Evolutionary conservation across 1,139 yeast species (phyloP).

Genomic region (Suhomyces chickasaworum): DNA sequence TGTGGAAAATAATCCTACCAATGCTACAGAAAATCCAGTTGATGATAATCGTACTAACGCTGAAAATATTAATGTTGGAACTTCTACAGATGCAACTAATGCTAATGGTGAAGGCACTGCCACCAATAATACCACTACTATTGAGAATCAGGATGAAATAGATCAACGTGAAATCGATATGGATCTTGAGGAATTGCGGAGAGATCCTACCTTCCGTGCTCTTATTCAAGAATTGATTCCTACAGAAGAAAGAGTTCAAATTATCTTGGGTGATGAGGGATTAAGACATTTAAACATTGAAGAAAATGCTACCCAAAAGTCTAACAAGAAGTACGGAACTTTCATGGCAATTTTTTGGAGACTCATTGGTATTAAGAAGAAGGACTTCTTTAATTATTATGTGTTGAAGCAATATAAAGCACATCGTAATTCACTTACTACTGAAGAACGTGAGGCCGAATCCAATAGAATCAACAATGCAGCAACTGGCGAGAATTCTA

Average conservation of each 20-base stretch:
- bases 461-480: neutral
- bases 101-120: slow-evolving; percentile 18
- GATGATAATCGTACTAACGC: neutral
- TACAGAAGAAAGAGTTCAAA: slow-evolving; percentile 41
- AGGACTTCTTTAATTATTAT: slow-evolving; percentile 54
- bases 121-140: neutral
- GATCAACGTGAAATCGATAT: slow-evolving; percentile 23
- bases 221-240: slow-evolving; percentile 46
- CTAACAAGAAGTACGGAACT: slow-evolving; percentile 38
- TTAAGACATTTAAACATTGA: slow-evolving; percentile 40
- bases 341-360: slow-evolving; percentile 52
- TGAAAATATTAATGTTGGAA: slow-evolving; percentile 12
- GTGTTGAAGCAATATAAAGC: slow-evolving; percentile 34
- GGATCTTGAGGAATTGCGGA: slow-evolving; percentile 45
- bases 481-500: neutral
- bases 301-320: slow-evolving; percentile 40
- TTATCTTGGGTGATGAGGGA: slow-evolving; percentile 34
- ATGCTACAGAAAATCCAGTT: slow-evolving; percentile 17
- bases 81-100: slow-evolving; percentile 10
- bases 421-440: slow-evolving; percentile 5
- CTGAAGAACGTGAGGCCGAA: neutral
- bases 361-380: slow-evolving; percentile 53
- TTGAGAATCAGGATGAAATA: neutral
- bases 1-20: too few relatives aligned
- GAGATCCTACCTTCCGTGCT: slow-evolving; percentile 42